Conservation (phyloP, 768 basidiomycete genomes). For the Termitomyces sp. region DNA sequence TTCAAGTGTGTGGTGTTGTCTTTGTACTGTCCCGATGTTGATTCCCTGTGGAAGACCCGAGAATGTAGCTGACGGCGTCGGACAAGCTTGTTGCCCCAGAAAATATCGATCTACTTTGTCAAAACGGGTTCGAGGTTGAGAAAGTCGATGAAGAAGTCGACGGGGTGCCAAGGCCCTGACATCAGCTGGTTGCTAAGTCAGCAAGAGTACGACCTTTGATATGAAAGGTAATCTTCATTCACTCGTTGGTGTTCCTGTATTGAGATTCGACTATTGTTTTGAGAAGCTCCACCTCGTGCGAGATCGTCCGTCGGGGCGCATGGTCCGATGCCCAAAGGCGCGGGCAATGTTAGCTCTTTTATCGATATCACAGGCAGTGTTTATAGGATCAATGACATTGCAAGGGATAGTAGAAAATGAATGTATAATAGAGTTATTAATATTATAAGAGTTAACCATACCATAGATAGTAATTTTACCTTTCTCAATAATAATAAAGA, state of each 20-base stretch:
- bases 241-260: too few species aligned
- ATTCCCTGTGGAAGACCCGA: conserved; percentile 47
- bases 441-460: too few species aligned
- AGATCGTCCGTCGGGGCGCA: conserved; percentile 71
- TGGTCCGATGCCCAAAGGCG: conserved; percentile 91
- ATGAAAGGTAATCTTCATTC: conserved; percentile 71
- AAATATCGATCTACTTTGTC: conserved; percentile 74
- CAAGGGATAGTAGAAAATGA: too few species aligned
- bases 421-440: too few species aligned
- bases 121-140: conserved; percentile 87
- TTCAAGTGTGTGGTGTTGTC: conserved; percentile 54
- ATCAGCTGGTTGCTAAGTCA: conserved; percentile 73
- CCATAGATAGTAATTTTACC: too few species aligned
- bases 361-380: too few species aligned
- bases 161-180: conserved; percentile 29
- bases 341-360: conserved; percentile 97
- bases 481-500: too few species aligned
- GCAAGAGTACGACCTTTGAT: conserved; percentile 71
- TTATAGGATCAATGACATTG: too few species aligned
- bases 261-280: too few species aligned
- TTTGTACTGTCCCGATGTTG: not conserved
- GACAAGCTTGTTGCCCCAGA: conserved; percentile 84
- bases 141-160: conserved; percentile 46
- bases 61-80: conserved; percentile 79
- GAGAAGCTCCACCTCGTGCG: conserved; percentile 82